A percentile compares a stretch with the other conserved stretches of the same genome.
phyloP scores from a whole-genome alignment of 2,329 filamentous ascomycete genomes.

The Chaetomiaceae sp. region DNA sequence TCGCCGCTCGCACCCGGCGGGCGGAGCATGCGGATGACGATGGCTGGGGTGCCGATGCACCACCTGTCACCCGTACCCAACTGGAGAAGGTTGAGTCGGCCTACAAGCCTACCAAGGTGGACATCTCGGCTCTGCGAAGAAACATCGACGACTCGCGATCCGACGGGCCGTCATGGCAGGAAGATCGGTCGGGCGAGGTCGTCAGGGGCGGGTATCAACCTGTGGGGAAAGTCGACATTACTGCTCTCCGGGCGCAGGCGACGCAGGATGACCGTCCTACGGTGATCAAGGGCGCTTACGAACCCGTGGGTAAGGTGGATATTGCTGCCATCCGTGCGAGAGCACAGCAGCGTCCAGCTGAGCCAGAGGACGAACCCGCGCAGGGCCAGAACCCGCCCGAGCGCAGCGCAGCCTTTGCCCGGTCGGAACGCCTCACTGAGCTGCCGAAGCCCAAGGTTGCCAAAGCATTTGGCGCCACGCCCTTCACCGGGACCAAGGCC shows the following conservation, averaged over 20 bases:
- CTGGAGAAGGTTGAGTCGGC: slow-evolving; percentile 88
- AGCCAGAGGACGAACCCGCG: slow-evolving; percentile 29
- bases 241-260: slow-evolving; percentile 72
- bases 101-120: slow-evolving; percentile 93
- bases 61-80: slow-evolving; percentile 78
- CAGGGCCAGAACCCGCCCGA: slow-evolving; percentile 63
- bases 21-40: slow-evolving; percentile 65
- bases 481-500: slow-evolving; percentile 83
- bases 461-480: slow-evolving; percentile 71
- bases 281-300: slow-evolving; percentile 85
- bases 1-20: slow-evolving; percentile 57
- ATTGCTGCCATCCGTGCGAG: slow-evolving; percentile 88
- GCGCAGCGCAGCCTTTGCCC: slow-evolving; percentile 65
- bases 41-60: slow-evolving; percentile 92
- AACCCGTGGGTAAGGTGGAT: slow-evolving; percentile 93
- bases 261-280: slow-evolving; percentile 75
- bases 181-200: slow-evolving; percentile 53
- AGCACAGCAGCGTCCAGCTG: slow-evolving; percentile 63
- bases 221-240: slow-evolving; percentile 95
- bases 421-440: slow-evolving; percentile 74
- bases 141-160: slow-evolving; percentile 62
- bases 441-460: slow-evolving; percentile 93
- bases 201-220: slow-evolving; percentile 87
- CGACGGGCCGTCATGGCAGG: slow-evolving; percentile 38
- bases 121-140: slow-evolving; percentile 77